A percentile compares a stretch with the other conserved stretches of the same genome.
Evolutionary conservation across 495 filamentous ascomycete species (phyloP).

Genomic region (Hypoxylon crocopeplum): DNA sequence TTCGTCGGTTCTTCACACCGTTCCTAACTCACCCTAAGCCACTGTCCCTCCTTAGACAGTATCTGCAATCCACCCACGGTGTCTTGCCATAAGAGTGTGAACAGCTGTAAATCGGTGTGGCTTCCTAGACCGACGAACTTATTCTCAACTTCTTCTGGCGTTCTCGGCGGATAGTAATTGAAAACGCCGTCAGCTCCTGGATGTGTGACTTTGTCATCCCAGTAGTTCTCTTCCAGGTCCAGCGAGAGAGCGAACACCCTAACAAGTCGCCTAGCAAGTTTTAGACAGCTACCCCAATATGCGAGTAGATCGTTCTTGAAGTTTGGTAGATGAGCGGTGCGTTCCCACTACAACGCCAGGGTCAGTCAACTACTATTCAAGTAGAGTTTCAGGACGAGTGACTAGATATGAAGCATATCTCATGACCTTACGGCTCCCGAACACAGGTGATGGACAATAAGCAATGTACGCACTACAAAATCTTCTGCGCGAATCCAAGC

Average conservation of each 20-base stretch:
- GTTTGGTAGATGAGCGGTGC: slow-evolving; percentile 52
- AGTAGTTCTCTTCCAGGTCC: slow-evolving; percentile 57
- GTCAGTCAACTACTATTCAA: slow-evolving; percentile 9
- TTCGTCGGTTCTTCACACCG: slow-evolving; percentile 8
- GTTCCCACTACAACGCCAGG: slow-evolving; percentile 48
- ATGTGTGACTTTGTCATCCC: slow-evolving; percentile 56
- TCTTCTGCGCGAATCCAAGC: slow-evolving; percentile 50
- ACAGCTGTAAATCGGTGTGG: slow-evolving; percentile 65
- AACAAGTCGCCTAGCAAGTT: slow-evolving; percentile 55
- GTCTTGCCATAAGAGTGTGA: slow-evolving; percentile 66
- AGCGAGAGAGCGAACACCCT: slow-evolving; percentile 59
- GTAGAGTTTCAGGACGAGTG: background rate
- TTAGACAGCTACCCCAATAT: slow-evolving; percentile 57
- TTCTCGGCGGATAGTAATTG: slow-evolving; percentile 57
- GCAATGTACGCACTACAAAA: slow-evolving; percentile 41
- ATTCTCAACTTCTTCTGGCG: slow-evolving; percentile 39
- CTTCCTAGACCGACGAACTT: slow-evolving; percentile 59
- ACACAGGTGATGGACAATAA: background rate
- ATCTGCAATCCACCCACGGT: slow-evolving; percentile 61
- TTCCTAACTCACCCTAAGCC: slow-evolving; percentile 53
- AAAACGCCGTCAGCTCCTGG: slow-evolving; percentile 57
- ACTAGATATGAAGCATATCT: background rate
- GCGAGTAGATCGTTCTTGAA: slow-evolving; percentile 56
- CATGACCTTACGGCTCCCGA: background rate
- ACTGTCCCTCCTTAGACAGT: slow-evolving; percentile 56